These are phyloP conservation scores for Saccharomyces uvarum DNA, from an alignment of 1,139 yeast genomes.

Conservation along the genomic window DNA sequence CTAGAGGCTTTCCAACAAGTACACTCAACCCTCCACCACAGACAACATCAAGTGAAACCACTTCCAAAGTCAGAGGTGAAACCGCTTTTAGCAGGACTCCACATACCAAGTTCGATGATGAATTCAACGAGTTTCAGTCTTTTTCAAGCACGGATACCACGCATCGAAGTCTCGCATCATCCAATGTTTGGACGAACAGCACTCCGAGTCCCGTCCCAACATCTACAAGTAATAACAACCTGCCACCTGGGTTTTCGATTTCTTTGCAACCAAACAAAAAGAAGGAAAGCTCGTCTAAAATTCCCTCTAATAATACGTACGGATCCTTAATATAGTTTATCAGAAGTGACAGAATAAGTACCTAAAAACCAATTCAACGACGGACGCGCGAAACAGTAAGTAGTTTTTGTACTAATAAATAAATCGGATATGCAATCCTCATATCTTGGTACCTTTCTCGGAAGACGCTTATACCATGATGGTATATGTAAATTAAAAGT, in stretches of 20 bases:
- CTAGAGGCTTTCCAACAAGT: neutral
- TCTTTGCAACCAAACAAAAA: constrained; percentile 30
- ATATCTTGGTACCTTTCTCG: neutral
- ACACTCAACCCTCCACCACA: neutral
- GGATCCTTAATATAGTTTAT: neutral
- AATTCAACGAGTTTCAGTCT: neutral
- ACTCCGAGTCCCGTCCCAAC: constrained; percentile 5
- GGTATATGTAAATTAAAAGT: neutral
- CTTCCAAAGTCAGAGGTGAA: neutral
- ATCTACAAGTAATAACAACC: constrained; percentile 4
- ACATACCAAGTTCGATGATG: neutral
- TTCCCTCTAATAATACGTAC: neutral
- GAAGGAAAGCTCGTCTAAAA: neutral
- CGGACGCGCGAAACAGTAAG: neutral
- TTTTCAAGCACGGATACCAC: neutral
- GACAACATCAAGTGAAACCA: neutral
- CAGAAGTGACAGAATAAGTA: neutral
- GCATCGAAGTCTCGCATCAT: neutral
- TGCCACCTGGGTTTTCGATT: constrained; percentile 35
- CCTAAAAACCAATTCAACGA: neutral
- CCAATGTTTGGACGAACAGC: neutral
- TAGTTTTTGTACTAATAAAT: neutral
- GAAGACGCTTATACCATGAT: neutral
- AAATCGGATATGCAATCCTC: neutral
- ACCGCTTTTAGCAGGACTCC: neutral